phyloP scores from a whole-genome alignment of 805 yeast genomes.

The Metschnikowia picachoensis region DNA sequence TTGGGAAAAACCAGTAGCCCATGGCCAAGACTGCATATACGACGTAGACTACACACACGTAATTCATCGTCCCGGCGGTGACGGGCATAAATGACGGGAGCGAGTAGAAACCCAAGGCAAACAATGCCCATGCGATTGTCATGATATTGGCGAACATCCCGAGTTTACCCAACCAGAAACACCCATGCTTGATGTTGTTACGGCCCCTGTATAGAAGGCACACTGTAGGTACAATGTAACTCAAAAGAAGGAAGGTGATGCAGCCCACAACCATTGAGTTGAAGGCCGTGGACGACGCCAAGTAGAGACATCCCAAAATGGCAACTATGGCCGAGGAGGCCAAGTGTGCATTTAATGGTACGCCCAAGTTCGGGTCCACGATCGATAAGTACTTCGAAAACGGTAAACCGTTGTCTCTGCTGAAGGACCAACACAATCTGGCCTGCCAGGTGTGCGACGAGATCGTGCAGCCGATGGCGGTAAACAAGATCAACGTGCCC shows the following conservation, averaged over 20 bases:
- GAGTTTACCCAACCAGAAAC: slow-evolving; percentile 39
- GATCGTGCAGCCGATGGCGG: slow-evolving; percentile 38
- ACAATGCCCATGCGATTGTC: slow-evolving; percentile 32
- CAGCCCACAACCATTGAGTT: slow-evolving; percentile 38
- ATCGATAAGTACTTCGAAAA: slow-evolving; percentile 35
- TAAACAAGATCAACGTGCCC: slow-evolving; percentile 31
- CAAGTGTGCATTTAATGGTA: slow-evolving; percentile 39
- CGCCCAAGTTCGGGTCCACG: slow-evolving; percentile 35
- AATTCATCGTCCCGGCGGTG: slow-evolving; percentile 27
- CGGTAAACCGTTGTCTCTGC: slow-evolving; percentile 44
- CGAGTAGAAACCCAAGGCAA: slow-evolving; percentile 37
- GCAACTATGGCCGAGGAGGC: slow-evolving; percentile 33
- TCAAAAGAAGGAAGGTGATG: slow-evolving; percentile 35
- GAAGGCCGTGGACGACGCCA: slow-evolving; percentile 38
- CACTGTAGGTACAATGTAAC: slow-evolving; percentile 34
- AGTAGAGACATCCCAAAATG: slow-evolving; percentile 34
- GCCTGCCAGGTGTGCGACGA: slow-evolving; percentile 44
- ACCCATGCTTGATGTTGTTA: slow-evolving; percentile 36
- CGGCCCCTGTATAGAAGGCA: slow-evolving; percentile 36
- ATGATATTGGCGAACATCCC: slow-evolving; percentile 33
- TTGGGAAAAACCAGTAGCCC: slow-evolving; percentile 43
- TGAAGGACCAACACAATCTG: slow-evolving; percentile 41
- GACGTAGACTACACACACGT: slow-evolving; percentile 25
- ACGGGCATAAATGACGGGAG: slow-evolving; percentile 34
- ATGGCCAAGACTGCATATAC: slow-evolving; percentile 33